phyloP scores from a whole-genome alignment of 768 basidiomycete species.

The Tulasnella sp. region DNA sequence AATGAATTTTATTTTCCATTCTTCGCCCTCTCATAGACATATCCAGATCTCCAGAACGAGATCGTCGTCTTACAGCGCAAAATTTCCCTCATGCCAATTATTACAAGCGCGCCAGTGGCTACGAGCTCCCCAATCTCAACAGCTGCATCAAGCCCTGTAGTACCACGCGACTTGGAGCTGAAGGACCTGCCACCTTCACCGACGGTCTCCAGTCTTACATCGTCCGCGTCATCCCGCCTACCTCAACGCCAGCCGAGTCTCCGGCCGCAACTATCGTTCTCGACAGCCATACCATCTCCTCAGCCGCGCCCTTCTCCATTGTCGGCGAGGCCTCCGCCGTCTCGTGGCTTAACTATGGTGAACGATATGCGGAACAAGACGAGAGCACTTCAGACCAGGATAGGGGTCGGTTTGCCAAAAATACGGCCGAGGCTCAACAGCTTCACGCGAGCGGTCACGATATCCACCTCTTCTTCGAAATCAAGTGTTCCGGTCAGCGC shows the following conservation, averaged over 20 bases:
- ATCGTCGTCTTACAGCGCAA: neutral
- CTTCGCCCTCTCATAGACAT: neutral
- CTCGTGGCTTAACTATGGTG: neutral
- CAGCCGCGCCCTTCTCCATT: neutral
- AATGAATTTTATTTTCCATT: neutral
- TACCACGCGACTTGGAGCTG: neutral
- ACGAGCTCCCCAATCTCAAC: neutral
- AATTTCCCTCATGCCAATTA: neutral
- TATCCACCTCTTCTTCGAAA: neutral
- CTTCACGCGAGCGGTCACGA: neutral
- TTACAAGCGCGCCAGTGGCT: neutral
- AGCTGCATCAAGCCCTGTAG: neutral
- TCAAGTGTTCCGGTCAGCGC: neutral
- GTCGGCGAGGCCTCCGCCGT: neutral
- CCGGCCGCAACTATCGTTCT: neutral
- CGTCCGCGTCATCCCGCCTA: neutral
- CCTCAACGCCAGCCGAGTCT: neutral
- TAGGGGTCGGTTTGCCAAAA: neutral
- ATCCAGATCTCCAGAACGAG: neutral
- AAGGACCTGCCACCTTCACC: neutral
- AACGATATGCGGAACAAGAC: constrained; percentile 2
- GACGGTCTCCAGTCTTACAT: neutral
- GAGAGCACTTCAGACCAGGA: constrained; percentile 1
- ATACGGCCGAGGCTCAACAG: neutral
- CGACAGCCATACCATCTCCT: neutral